Conservation (phyloP, 2,329 filamentous ascomycete species). For the Echinosphaeria canescens region DNA sequence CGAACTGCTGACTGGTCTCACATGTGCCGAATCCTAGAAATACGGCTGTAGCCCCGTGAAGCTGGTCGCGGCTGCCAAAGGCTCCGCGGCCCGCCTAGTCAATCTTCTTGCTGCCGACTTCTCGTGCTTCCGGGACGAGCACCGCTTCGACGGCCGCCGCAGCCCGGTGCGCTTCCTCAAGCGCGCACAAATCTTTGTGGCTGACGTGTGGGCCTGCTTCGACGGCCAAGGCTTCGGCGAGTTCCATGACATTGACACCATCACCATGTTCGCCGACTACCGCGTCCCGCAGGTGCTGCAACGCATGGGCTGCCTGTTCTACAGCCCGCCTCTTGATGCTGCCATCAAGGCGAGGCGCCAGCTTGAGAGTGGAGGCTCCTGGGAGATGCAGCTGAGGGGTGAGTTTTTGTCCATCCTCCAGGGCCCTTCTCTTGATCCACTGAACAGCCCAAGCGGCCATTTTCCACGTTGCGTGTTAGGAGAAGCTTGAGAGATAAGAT, state of each 20-base stretch:
- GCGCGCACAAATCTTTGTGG: conserved; percentile 86
- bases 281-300: conserved; percentile 87
- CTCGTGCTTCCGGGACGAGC: conserved; percentile 67
- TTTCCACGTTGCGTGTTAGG: too few relatives aligned
- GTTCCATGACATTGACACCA: conserved; percentile 80
- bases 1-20: neutral
- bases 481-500: too few relatives aligned
- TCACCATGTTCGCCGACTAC: conserved; percentile 99
- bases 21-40: conserved; percentile 23
- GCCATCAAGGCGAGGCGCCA: conserved; percentile 41
- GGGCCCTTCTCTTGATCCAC: too few relatives aligned
- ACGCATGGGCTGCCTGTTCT: conserved; percentile 60
- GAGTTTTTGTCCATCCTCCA: too few relatives aligned
- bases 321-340: conserved; percentile 58
- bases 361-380: conserved; percentile 49
- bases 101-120: conserved; percentile 73
- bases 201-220: conserved; percentile 94
- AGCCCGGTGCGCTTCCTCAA: conserved; percentile 67
- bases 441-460: too few relatives aligned
- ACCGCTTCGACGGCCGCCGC: conserved; percentile 47
- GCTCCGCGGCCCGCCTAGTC: conserved; percentile 67
- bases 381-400: conserved; percentile 79
- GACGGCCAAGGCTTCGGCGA: conserved; percentile 57
- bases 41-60: conserved; percentile 56
- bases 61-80: conserved; percentile 50